Base-by-base conservation (phyloP, 2,329 filamentous ascomycete species). In the Cladophialophora chaetospira region DNA sequence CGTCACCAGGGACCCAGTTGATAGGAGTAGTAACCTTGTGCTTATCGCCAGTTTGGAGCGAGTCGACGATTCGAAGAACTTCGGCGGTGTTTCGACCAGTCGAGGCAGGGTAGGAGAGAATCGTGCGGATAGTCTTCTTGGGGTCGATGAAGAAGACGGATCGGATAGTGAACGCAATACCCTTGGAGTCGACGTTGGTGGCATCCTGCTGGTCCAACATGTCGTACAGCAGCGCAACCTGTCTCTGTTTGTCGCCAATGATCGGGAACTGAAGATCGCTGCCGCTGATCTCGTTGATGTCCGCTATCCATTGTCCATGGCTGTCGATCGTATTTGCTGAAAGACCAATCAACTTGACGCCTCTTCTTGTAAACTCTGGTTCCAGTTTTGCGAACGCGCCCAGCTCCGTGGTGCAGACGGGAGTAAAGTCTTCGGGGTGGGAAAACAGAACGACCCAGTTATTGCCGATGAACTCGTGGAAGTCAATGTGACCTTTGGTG, bases 371-470 rank as follows among this genome's bases (percentile, higher is more conserved):
- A 75, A 86, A 85, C 71, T 85, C 82, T 15, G 81, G 81, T 74
- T 85, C 82, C 64, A 85, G 79, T 72, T 84, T 84, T 36, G 82
- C 81, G 69, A 85, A 85, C 31, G 82, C 82, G 59, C 82, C 83
- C 47, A 85, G 77, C 73, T 85, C 82, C 49, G 82, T 86, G 55
- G 83, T 85, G 77, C 83, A 66, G 52, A 67, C 65, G 13, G 65
- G 67, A 25, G 66, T 69, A 59, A 65, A 69, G 36, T 69, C 68
- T 53, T 75, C 85, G 31, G 50, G 52, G 75, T 88, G 85, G 42
- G 85, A 88, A 80, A 88, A 88, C 65, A 88, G 79, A 62, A 88
- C 78, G 59, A 85, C 82, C 85, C 85, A 88, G 66, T 79, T 84
- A 76, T 87, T 78, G 67, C 84, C 85, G 65, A 88, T 86, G 78